Evolutionary conservation across 2,329 filamentous ascomycete species (phyloP).

Genomic region (Thermothelomyces thermophilus): DNA sequence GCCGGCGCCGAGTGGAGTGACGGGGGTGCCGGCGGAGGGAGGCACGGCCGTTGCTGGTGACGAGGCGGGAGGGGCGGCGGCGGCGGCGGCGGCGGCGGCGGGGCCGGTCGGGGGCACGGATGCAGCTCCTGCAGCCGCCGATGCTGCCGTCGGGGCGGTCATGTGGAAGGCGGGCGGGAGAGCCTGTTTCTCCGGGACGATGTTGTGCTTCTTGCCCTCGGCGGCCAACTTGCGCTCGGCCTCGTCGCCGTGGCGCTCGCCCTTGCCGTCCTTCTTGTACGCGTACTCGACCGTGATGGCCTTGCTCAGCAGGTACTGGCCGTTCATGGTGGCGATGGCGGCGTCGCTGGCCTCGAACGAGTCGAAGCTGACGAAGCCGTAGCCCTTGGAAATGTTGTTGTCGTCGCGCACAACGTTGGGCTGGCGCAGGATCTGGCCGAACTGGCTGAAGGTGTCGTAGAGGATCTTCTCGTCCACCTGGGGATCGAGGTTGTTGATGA

Average conservation of each 20-base stretch:
- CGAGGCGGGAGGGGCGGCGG: conserved; percentile 16
- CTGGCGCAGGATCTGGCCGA: conserved; percentile 74
- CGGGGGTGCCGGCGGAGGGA: conserved; percentile 23
- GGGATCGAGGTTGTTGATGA: conserved; percentile 89
- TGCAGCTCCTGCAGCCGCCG: conserved; percentile 26
- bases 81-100: conserved; percentile 17
- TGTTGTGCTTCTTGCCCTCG: conserved; percentile 90
- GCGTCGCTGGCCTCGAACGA: conserved; percentile 92
- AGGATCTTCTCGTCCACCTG: conserved; percentile 94
- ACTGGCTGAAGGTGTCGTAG: conserved; percentile 89
- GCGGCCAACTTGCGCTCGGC: conserved; percentile 87
- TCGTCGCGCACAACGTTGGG: conserved; percentile 94
- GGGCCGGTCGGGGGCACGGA: conserved; percentile 12
- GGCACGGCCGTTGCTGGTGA: conserved; percentile 17
- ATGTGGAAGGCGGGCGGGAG: conserved; percentile 67
- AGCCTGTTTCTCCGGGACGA: conserved; percentile 72
- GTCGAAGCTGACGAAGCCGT: conserved; percentile 89
- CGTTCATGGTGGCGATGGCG: conserved; percentile 87
- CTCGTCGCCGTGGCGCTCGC: conserved; percentile 89
- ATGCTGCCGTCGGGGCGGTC: conserved; percentile 25
- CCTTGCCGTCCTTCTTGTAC: conserved; percentile 98
- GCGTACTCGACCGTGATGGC: conserved; percentile 95
- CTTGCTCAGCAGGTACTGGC: conserved; percentile 95
- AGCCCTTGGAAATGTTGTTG: conserved; percentile 82
- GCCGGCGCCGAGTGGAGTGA: conserved; percentile 15